Evolutionary conservation across 2,329 filamentous ascomycete species (phyloP).

Genomic region (Stenocarpella maydis): DNA sequence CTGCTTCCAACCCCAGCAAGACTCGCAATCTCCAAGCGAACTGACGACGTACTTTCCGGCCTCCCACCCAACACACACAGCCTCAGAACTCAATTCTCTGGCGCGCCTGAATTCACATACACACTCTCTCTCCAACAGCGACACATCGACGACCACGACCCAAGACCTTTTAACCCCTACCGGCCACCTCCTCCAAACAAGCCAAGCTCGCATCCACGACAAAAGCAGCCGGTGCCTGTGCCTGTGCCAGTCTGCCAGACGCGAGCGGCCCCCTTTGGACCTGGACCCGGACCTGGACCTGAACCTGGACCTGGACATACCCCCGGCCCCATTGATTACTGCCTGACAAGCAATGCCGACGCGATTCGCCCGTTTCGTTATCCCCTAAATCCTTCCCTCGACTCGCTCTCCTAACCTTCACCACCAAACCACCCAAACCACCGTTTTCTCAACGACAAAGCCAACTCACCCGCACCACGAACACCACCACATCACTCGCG

Average conservation of each 20-base stretch:
- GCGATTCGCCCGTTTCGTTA: slow-evolving; percentile 28
- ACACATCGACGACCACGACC: slow-evolving; percentile 26
- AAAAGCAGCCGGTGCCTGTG: not conserved
- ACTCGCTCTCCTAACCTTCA: slow-evolving; percentile 19
- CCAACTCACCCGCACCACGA: not conserved
- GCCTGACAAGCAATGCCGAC: slow-evolving; percentile 34
- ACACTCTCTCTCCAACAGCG: too few species aligned
- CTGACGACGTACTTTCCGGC: slow-evolving; percentile 5
- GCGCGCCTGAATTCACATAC: not conserved
- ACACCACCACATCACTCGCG: not conserved
- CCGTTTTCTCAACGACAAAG: too few species aligned
- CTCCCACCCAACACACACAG: not conserved
- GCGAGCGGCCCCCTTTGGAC: slow-evolving; percentile 27
- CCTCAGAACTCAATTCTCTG: slow-evolving; percentile 30
- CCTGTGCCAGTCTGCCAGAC: slow-evolving; percentile 33
- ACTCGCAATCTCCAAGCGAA: slow-evolving; percentile 25
- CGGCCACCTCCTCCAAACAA: not conserved
- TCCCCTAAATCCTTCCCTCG: slow-evolving; percentile 31
- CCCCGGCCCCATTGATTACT: slow-evolving; percentile 20
- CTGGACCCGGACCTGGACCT: not conserved
- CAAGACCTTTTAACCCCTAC: not conserved
- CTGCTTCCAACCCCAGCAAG: slow-evolving; percentile 17
- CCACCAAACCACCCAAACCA: not conserved
- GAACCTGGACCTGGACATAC: not conserved
- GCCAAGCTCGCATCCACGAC: slow-evolving; percentile 3